Evolutionary conservation across 179 eudicot genomes (phyloP), one percentile per base, ranked within the genome.

Genomic region (Drosera spatulata): DNA sequence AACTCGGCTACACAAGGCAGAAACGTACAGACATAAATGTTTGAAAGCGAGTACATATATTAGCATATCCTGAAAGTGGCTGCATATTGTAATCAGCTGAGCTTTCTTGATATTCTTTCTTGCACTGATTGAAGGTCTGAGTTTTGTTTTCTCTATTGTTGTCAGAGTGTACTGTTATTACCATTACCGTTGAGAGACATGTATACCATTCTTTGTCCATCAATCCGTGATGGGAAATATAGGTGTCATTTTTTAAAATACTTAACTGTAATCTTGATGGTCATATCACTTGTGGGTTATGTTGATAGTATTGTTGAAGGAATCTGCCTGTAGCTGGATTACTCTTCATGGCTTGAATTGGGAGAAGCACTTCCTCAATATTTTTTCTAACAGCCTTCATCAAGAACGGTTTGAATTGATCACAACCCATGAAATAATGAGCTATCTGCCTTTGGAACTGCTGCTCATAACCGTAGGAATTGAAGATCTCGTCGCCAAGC

Each of bases 11-110:
- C 56, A 68, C 81, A 5, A 79, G 86, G 62, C 81, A 84, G 22
- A 93, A 89, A 76, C 99, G 96, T 55, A 70, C 86, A 45, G 94
- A 93, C 76, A 93, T 89, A 4, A 89, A 93, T 56, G 99, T 93
- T 38, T 93, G 82, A 84, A 60, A n/a, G 14, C 54, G 2, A 7
- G 54, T 49, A 9, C 11, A 7, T 43, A 7, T 43, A 49, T 49
- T n/a, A 13, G 15, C 33, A 51, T 37, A 51, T 51, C 54, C 14
- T 3, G 54, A 37, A 51, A 14, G 4, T n/a, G 13, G 54, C 54
- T 12, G 45, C 45, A 3, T 11, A 3, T 3, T 51, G 54, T 51
- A 51, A 51, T n/a, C 54, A 51, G 54, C n/a, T 51, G 14, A 51
- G 3, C 13, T 3, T 9, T 9, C 4, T 9, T 9, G 13, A 5